Evolutionary conservation across 1,284 basidiomycete genomes (phyloP), one percentile per base, ranked within the genome.

Genomic region (Pterulicium gracile): DNA sequence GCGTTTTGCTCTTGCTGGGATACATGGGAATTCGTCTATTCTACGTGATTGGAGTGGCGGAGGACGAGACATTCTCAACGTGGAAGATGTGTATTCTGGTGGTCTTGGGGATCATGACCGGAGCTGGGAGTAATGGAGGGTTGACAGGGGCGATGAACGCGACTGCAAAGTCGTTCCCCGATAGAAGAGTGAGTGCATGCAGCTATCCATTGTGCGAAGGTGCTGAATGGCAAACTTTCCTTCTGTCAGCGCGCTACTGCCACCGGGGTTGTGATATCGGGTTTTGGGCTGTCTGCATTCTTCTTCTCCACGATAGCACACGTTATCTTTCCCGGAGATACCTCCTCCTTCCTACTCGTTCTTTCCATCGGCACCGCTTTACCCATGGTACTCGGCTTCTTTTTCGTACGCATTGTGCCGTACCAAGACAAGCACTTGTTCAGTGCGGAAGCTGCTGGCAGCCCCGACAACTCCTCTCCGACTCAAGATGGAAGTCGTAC

Each of bases 201-300:
- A n/a, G n/a, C n/a, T n/a, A n/a, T n/a, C n/a, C n/a, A n/a, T n/a
- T 2, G 10, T 21, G 7, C 18, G 14, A 18, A n/a, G 21, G 2
- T 23, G 19, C n/a, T n/a, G n/a, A n/a, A n/a, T n/a, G n/a, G n/a
- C n/a, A n/a, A n/a, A n/a, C n/a, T n/a, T n/a, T n/a, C n/a, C n/a
- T n/a, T n/a, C n/a, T n/a, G n/a, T n/a, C 45, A 80, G 80, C 70
- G 87, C 27, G 87, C 81, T 1, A 77, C 80, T 0, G 75, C 81
- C 1, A 86, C 82, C 1, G 81, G 81, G 2, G 58, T 86, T 13
- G 86, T 90, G 17, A 65, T 88, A 14, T 85, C 85, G 0, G 88
- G 85, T n/a, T 89, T 88, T 50, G 88, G 88, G 0, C 70, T 91
- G 3, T 88, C 84, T 4, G 88, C 88, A 0, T 89, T 90, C 63